Conservation (phyloP, 192 early-diverging fungal genomes). For the Linnemannia schmuckeri region DNA sequence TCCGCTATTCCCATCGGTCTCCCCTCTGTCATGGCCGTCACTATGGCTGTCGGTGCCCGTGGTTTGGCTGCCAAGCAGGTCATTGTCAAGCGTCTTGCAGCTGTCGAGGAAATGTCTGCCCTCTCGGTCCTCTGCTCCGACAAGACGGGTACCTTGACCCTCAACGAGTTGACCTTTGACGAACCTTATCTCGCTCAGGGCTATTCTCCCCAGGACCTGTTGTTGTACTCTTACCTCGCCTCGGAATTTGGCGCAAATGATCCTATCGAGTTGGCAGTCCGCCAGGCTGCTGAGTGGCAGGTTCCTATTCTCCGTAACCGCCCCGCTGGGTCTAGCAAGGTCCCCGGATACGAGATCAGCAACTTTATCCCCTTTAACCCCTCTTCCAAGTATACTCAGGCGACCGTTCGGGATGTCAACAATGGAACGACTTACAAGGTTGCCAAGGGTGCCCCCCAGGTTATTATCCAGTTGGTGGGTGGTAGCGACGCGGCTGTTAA, state of each 20-base stretch:
- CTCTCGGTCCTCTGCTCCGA: slow-evolving; percentile 76
- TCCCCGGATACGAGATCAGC: slow-evolving; percentile 77
- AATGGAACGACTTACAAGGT: slow-evolving; percentile 68
- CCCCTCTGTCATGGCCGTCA: slow-evolving; percentile 87
- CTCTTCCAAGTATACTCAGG: slow-evolving; percentile 75
- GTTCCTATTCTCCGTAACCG: slow-evolving; percentile 63
- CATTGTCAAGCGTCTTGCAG: slow-evolving; percentile 84
- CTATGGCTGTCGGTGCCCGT: slow-evolving; percentile 85
- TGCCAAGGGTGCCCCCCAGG: slow-evolving; percentile 84
- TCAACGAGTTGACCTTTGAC: slow-evolving; percentile 85
- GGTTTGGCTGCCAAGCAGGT: slow-evolving; percentile 80
- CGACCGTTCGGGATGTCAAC: slow-evolving; percentile 66
- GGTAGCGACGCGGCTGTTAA: slow-evolving; percentile 62
- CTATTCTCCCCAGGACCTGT: slow-evolving; percentile 66
- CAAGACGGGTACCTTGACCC: slow-evolving; percentile 83
- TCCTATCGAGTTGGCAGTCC: slow-evolving; percentile 82
- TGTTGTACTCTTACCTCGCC: slow-evolving; percentile 74
- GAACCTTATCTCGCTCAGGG: slow-evolving; percentile 66
- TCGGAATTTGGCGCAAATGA: slow-evolving; percentile 82
- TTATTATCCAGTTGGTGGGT: slow-evolving; percentile 69
- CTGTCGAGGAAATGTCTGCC: slow-evolving; percentile 84
- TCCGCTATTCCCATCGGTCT: slow-evolving; percentile 86
- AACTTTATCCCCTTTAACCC: slow-evolving; percentile 84
- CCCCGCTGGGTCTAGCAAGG: slow-evolving; percentile 56
- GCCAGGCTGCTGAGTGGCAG: slow-evolving; percentile 66